Evolutionary conservation across 1,284 basidiomycete species (phyloP), one percentile per base, ranked within the genome.

Genomic region (Malassezia caprae): DNA sequence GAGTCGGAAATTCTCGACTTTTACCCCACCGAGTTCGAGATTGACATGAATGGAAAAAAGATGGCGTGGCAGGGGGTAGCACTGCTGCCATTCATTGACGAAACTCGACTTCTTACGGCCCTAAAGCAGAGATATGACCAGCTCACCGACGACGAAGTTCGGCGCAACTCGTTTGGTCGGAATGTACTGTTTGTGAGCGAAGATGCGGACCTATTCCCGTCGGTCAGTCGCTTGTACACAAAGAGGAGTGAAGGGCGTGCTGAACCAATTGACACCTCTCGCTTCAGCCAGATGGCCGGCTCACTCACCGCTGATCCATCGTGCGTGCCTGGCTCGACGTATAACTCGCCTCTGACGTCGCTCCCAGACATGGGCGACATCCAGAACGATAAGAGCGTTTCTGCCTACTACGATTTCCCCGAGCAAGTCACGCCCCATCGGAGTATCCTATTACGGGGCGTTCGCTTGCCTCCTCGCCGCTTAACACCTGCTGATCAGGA

Each of bases 41-140:
- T 98, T 69, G 94, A 99, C 76, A 98, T 99, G 94, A 98, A 98
- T 72, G 94, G 94, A 60, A 98, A 98, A 78, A 90, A 88, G 77
- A 96, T 98, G 91, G 81, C 87, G 1, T 99, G 94, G 94, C 94
- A 99, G 76, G 94, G 94, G 54, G 90, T 99, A 43, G 91, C 91
- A 0, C 79, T 98, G 2, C 78, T 99, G 21, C 91, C 94, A 0
- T 99, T 98, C 78, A 98, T 99, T 63, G 89, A 98, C 71, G 82
- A 86, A 74, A 82, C 81, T 58, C 82, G 91, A 17, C 53, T 74
- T 15, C 61, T 74, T 48, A 82, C 81, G 23, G 89, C 90, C 2
- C 88, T 99, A 83, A 81, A 79, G 15, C 78, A 80, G 24, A 81
- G 82, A 56, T 89, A 93, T 76, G 76, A 80, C 0, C 77, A 82